Conservation (phyloP, 352 stramenopile genomes). For the Phytophthora boehmeriae region DNA sequence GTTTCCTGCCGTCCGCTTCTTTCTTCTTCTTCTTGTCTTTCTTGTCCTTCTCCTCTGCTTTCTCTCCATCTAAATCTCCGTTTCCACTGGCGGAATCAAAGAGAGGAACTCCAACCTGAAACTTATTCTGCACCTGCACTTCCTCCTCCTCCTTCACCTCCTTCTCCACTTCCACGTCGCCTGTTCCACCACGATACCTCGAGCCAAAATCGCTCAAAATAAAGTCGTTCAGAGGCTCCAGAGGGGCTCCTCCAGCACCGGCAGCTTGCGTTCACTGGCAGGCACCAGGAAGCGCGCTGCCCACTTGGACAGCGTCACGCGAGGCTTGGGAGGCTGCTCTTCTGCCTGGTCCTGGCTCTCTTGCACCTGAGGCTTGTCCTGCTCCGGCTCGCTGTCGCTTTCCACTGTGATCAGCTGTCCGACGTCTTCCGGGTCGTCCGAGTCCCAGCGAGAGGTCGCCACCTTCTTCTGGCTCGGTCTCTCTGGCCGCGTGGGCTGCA, state of each 20-base stretch:
- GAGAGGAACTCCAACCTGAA: slow-evolving; percentile 58
- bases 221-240: slow-evolving; percentile 86
- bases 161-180: slow-evolving; percentile 60
- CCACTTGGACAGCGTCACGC: slow-evolving; percentile 73
- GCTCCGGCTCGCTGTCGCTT: slow-evolving; percentile 12
- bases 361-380: slow-evolving; percentile 9
- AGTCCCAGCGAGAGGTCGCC: slow-evolving; percentile 61
- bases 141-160: slow-evolving; percentile 40
- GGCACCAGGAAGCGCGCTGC: slow-evolving; percentile 72
- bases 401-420: slow-evolving; percentile 48
- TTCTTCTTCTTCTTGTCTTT: slow-evolving; percentile 33
- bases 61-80: slow-evolving; percentile 9
- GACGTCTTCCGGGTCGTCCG: slow-evolving; percentile 47
- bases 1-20: slow-evolving; percentile 40
- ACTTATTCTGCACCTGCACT: slow-evolving; percentile 25
- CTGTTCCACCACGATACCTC: slow-evolving; percentile 57
- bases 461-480: slow-evolving; percentile 25
- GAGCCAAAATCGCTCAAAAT: slow-evolving; percentile 86
- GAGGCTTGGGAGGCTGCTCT: slow-evolving; percentile 7
- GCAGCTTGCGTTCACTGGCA: slow-evolving; percentile 54
- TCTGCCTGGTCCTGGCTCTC: slow-evolving; percentile 11
- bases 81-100: slow-evolving; percentile 33
- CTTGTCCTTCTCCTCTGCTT: slow-evolving; percentile 18
- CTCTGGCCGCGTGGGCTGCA: slow-evolving; percentile 38
- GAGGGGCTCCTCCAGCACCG: slow-evolving; percentile 61